Percentiles rank a stretch among this genome's conserved stretches.
These are phyloP conservation scores for Lichenothelia convexa DNA, from an alignment of 495 filamentous ascomycete species.

Conservation along the genomic window DNA sequence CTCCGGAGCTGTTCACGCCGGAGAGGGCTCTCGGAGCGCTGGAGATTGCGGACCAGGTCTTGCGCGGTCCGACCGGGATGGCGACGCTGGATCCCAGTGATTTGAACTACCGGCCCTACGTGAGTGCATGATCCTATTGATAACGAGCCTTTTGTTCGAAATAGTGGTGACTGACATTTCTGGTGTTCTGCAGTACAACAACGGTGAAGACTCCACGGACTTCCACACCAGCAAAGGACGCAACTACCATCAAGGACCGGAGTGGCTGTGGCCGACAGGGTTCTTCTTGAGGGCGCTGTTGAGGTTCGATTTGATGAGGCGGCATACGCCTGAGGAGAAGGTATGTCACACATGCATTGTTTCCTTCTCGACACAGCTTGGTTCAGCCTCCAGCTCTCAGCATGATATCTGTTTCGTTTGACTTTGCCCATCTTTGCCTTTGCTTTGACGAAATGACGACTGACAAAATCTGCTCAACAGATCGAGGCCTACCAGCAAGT, in stretches of 20 bases:
- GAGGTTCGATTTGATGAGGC: constrained; percentile 67
- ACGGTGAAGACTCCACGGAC: constrained; percentile 77
- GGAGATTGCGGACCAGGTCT: constrained; percentile 52
- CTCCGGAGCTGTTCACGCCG: constrained; percentile 69
- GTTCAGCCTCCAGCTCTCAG: too few relatives aligned
- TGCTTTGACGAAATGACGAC: too few relatives aligned
- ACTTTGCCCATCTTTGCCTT: too few relatives aligned
- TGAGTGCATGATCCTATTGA: too few relatives aligned
- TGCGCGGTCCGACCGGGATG: constrained; percentile 84
- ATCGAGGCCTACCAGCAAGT: constrained; percentile 90
- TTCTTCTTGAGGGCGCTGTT: constrained; percentile 85
- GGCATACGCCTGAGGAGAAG: constrained; percentile 42
- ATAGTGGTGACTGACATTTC: too few relatives aligned
- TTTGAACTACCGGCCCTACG: constrained; percentile 76
- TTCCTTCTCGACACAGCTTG: too few relatives aligned
- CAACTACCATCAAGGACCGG: constrained; percentile 96
- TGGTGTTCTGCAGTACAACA: constrained; percentile 65
- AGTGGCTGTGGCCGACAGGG: constrained; percentile 98
- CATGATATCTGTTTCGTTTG: too few relatives aligned
- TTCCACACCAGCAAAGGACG: constrained; percentile 82
- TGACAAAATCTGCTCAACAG: too few relatives aligned
- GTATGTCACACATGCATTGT: too few relatives aligned
- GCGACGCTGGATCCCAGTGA: constrained; percentile 86
- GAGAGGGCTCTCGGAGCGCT: constrained; percentile 61
- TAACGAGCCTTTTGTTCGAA: too few relatives aligned